These are phyloP conservation scores for Russula griseocarnosa DNA, from an alignment of 768 basidiomycete genomes.

Conservation along the genomic window DNA sequence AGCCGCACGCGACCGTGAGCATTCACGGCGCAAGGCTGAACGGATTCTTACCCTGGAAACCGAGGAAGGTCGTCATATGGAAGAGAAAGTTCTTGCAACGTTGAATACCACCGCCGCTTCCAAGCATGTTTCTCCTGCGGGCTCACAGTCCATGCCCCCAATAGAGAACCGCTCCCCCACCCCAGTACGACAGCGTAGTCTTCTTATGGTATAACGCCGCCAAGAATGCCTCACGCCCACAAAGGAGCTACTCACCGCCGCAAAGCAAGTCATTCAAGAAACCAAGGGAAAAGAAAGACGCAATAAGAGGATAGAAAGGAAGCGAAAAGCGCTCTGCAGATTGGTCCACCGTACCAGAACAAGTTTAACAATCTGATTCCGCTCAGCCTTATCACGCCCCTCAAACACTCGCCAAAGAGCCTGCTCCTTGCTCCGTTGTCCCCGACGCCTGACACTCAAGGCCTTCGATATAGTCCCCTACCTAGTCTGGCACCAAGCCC, in stretches of 20 bases:
- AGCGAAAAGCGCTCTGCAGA: constrained; percentile 35
- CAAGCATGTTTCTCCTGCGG: constrained; percentile 55
- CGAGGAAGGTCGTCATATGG: constrained; percentile 59
- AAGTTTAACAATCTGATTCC: constrained; percentile 59
- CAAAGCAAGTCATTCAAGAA: constrained; percentile 77
- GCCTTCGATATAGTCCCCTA: constrained; percentile 41
- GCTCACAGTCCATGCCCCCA: constrained; percentile 48
- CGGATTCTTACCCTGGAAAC: constrained; percentile 69
- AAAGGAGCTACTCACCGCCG: constrained; percentile 76
- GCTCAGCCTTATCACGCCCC: constrained; percentile 50
- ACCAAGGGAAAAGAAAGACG: constrained; percentile 61
- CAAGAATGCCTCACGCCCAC: constrained; percentile 75
- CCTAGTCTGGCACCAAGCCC: constrained; percentile 65
- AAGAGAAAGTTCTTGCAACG: constrained; percentile 74
- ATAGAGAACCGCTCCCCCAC: constrained; percentile 50
- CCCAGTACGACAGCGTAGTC: constrained; percentile 49
- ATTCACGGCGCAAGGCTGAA: constrained; percentile 73
- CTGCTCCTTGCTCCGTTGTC: constrained; percentile 55
- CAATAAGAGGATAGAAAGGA: constrained; percentile 45
- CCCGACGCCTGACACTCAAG: constrained; percentile 58
- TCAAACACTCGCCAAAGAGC: constrained; percentile 43
- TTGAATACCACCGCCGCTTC: constrained; percentile 44
- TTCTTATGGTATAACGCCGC: constrained; percentile 66
- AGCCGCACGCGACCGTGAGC: constrained; percentile 71
- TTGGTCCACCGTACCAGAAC: constrained; percentile 51